Evolutionary conservation across 2,329 filamentous ascomycete genomes (phyloP).

Genomic region (Monosporascus sp.): DNA sequence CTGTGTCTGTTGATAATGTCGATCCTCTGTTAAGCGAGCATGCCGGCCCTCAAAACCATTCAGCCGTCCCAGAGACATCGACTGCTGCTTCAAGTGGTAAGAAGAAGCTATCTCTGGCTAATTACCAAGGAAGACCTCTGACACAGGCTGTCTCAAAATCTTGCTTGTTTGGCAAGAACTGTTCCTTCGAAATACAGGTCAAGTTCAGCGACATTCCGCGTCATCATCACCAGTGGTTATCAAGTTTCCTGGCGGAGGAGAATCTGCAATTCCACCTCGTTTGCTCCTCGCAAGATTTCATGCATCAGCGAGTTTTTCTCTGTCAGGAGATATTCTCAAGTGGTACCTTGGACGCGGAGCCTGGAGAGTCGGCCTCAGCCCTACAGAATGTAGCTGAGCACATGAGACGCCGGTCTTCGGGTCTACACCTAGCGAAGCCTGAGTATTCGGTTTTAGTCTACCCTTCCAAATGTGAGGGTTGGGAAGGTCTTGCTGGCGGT

Average conservation of each 20-base stretch:
- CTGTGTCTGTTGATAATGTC: conserved; percentile 5
- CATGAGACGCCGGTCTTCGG: conserved; percentile 14
- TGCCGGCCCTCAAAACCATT: conserved; percentile 14
- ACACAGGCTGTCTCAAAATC: conserved; percentile 19
- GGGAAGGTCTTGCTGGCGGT: conserved; percentile 13
- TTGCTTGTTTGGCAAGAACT: conserved; percentile 18
- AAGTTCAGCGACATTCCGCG: conserved; percentile 21
- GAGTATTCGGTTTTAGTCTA: conserved; percentile 26
- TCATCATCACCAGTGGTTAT: conserved; percentile 17
- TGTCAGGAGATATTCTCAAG: conserved; percentile 13
- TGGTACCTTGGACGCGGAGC: conserved; percentile 15
- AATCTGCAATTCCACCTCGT: conserved; percentile 16
- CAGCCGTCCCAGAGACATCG: conserved; percentile 1
- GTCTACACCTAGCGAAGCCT: conserved; percentile 17
- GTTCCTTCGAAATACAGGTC: conserved; percentile 14
- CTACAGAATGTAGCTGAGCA: conserved; percentile 18
- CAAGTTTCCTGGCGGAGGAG: conserved; percentile 16
- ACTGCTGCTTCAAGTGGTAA: neutral
- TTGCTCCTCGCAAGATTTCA: conserved; percentile 21
- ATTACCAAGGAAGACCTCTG: conserved; percentile 19
- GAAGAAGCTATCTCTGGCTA: conserved; percentile 17
- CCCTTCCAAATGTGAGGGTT: conserved; percentile 15
- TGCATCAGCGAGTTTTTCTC: conserved; percentile 7
- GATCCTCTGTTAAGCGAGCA: conserved; percentile 15
- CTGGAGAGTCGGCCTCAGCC: conserved; percentile 6